phyloP scores from a whole-genome alignment of 495 filamentous ascomycete genomes.

The Penicillium flavigenum region DNA sequence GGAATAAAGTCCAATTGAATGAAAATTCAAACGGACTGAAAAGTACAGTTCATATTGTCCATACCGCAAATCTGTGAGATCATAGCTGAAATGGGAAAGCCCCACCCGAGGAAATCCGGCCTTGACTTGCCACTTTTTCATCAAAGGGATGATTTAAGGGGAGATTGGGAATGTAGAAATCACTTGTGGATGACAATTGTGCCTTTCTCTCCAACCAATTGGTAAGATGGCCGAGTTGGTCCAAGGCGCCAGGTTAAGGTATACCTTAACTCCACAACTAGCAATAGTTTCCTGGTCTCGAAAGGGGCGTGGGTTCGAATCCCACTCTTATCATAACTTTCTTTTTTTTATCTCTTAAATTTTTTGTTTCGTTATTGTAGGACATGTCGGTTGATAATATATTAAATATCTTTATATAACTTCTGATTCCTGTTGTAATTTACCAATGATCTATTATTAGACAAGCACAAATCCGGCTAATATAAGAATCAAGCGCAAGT shows the following conservation, averaged over 20 bases:
- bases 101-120: slow-evolving; percentile 5
- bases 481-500: too few relatives aligned
- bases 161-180: background rate
- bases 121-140: slow-evolving; percentile 1
- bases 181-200: too few relatives aligned
- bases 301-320: slow-evolving; percentile 39
- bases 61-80: background rate
- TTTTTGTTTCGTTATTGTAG: too few relatives aligned
- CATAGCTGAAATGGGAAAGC: slow-evolving; percentile 2
- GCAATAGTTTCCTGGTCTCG: slow-evolving; percentile 13
- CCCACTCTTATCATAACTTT: slow-evolving; percentile 35
- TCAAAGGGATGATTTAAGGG: background rate
- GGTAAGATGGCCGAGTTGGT: slow-evolving; percentile 37
- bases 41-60: background rate
- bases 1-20: background rate
- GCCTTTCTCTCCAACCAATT: background rate
- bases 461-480: too few relatives aligned
- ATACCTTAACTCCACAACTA: slow-evolving; percentile 24
- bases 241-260: slow-evolving; percentile 38
- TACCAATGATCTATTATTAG: too few relatives aligned
- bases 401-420: too few relatives aligned
- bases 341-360: background rate
- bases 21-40: background rate
- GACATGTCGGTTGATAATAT: too few relatives aligned
- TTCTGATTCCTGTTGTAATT: too few relatives aligned